Percentiles rank a stretch among this genome's conserved stretches.
phyloP scores from a whole-genome alignment of 306 rosid species.

The Cajanus cajan region DNA sequence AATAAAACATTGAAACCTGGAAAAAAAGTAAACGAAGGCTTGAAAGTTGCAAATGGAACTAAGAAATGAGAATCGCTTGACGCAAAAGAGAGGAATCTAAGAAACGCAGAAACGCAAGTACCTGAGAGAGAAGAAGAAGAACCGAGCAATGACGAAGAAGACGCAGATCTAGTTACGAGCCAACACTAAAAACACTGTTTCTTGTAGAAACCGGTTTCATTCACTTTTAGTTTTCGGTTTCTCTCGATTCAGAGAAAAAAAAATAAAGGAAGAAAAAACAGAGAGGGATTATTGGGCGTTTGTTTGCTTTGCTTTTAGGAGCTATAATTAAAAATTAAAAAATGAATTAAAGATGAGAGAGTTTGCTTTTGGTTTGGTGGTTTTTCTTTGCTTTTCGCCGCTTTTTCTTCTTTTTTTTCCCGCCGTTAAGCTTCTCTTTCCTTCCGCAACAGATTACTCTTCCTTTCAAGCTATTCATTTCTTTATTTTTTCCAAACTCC shows the following conservation, averaged over 20 bases:
- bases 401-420: slow-evolving; percentile 33
- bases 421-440: slow-evolving; percentile 38
- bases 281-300: slow-evolving; percentile 13
- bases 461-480: slow-evolving; percentile 17
- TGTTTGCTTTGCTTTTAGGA: background rate
- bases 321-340: slow-evolving; percentile 20
- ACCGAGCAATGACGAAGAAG: slow-evolving; percentile 28
- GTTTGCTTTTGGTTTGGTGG: slow-evolving; percentile 32
- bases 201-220: slow-evolving; percentile 13
- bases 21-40: background rate
- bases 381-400: slow-evolving; percentile 28
- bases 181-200: slow-evolving; percentile 32
- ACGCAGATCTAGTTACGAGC: slow-evolving; percentile 31
- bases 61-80: slow-evolving; percentile 13
- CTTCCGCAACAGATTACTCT: background rate
- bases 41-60: slow-evolving; percentile 17
- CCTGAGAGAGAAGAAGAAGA: slow-evolving; percentile 24
- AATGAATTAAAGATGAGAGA: slow-evolving; percentile 16
- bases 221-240: background rate
- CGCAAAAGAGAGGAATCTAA: slow-evolving; percentile 26
- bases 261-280: background rate
- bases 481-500: background rate
- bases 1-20: background rate
- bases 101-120: slow-evolving; percentile 17
- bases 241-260: background rate